phyloP scores from a whole-genome alignment of 345 rosid genomes.

The Laguncularia racemosa region DNA sequence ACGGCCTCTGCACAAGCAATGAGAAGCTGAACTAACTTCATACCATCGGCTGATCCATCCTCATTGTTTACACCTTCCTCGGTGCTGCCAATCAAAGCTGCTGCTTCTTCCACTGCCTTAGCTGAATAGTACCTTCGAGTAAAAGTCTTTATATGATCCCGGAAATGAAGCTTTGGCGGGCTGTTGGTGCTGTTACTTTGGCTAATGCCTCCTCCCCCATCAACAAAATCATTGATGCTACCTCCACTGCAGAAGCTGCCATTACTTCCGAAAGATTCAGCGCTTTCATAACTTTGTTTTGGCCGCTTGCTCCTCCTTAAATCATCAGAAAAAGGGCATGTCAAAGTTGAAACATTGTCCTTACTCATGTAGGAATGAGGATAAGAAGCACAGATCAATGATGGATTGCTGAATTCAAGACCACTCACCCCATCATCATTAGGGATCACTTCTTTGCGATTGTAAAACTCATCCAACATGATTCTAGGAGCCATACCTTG shows the following conservation, averaged over 20 bases:
- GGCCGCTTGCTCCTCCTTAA: slow-evolving; percentile 18
- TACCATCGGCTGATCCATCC: slow-evolving; percentile 32
- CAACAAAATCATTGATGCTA: not conserved
- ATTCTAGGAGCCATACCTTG: slow-evolving; percentile 17
- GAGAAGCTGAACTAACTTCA: slow-evolving; percentile 49
- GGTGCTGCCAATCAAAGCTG: slow-evolving; percentile 11
- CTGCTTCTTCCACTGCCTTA: slow-evolving; percentile 45
- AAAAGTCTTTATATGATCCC: slow-evolving; percentile 42
- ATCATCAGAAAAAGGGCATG: not conserved
- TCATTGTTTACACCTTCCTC: slow-evolving; percentile 12
- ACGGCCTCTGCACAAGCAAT: slow-evolving; percentile 63
- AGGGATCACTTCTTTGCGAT: slow-evolving; percentile 5
- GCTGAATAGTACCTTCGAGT: slow-evolving; percentile 29
- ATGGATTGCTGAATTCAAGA: slow-evolving; percentile 16
- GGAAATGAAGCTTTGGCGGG: slow-evolving; percentile 22
- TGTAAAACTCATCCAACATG: slow-evolving; percentile 11
- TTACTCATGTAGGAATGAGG: no score
- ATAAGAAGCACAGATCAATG: no score
- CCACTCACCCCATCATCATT: slow-evolving; percentile 9
- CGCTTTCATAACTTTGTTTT: slow-evolving; percentile 24
- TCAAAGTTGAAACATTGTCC: not conserved
- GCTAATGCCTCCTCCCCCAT: slow-evolving; percentile 19
- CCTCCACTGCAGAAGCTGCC: slow-evolving; percentile 1
- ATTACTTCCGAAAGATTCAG: slow-evolving; percentile 21
- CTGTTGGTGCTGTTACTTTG: slow-evolving; percentile 26